These are phyloP conservation scores for Citeromyces hawaiiensis DNA, from an alignment of 1,139 yeast species.

Conservation along the genomic window DNA sequence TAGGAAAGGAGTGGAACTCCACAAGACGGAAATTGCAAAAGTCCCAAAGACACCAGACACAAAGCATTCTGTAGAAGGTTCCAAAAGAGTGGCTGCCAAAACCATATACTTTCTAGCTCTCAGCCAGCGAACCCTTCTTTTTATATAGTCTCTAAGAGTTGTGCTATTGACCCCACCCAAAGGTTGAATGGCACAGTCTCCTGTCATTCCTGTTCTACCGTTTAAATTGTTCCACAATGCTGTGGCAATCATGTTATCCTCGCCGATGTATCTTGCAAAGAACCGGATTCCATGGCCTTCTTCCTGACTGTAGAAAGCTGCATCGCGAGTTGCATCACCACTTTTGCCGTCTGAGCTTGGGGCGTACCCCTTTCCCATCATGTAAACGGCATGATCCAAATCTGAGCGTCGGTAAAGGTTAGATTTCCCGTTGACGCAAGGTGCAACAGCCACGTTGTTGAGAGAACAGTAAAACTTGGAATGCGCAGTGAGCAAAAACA, in stretches of 20 bases:
- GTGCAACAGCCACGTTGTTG: conserved; percentile 67
- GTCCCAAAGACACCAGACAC: conserved; percentile 59
- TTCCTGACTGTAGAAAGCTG: conserved; percentile 11
- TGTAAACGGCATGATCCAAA: conserved; percentile 46
- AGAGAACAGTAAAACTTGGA: conserved; percentile 74
- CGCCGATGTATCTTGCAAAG: conserved; percentile 78
- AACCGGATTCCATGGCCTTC: conserved; percentile 42
- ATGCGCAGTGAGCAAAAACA: conserved; percentile 76
- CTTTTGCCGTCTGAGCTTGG: conserved; percentile 16
- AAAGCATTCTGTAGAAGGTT: conserved; percentile 76
- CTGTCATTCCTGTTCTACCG: conserved; percentile 67
- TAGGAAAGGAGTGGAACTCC: conserved; percentile 21
- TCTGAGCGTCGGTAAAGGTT: conserved; percentile 63
- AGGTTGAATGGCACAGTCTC: conserved; percentile 76
- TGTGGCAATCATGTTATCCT: conserved; percentile 86
- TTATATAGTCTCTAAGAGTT: conserved; percentile 36
- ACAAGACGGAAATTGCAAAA: conserved; percentile 38
- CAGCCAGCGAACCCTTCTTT: conserved; percentile 71
- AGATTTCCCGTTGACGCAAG: conserved; percentile 91
- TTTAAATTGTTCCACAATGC: conserved; percentile 60
- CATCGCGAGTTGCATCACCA: conserved; percentile 14
- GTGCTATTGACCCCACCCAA: conserved; percentile 31
- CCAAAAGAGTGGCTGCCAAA: conserved; percentile 67
- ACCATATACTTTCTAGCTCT: conserved; percentile 90
- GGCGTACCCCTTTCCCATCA: conserved; percentile 16